Percentiles rank a stretch among this genome's conserved stretches.
Conservation (phyloP, 73 alveolate genomes). For the Paraurostyla sp. region DNA sequence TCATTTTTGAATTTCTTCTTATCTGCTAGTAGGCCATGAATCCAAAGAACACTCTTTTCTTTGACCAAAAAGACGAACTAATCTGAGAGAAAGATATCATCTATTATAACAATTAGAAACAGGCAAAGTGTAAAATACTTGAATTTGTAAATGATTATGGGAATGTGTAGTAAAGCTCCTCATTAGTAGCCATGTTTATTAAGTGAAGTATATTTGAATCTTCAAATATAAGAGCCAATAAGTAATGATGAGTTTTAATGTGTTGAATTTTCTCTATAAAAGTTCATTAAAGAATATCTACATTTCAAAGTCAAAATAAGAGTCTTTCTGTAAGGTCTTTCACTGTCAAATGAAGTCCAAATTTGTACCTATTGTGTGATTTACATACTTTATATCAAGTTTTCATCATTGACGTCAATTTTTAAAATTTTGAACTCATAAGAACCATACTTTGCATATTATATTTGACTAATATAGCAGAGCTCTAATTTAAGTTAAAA, state of each 20-base stretch:
- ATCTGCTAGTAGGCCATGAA: background rate
- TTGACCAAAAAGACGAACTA: background rate
- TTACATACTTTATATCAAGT: background rate
- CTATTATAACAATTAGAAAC: background rate
- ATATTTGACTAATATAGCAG: background rate
- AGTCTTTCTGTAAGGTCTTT: slow-evolving; percentile 18
- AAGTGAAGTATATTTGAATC: background rate
- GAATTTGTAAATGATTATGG: slow-evolving; percentile 15
- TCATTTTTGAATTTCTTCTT: background rate
- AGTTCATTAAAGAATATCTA: background rate
- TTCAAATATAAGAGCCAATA: background rate
- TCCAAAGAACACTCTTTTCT: slow-evolving; percentile 4
- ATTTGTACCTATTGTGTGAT: background rate
- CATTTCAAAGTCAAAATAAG: background rate
- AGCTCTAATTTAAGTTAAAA: background rate
- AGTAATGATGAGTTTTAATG: background rate
- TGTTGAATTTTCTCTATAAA: background rate
- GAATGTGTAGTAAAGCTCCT: background rate
- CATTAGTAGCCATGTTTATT: slow-evolving; percentile 21
- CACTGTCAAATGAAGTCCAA: slow-evolving; percentile 13
- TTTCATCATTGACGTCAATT: background rate
- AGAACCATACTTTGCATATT: slow-evolving; percentile 1
- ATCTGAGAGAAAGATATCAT: slow-evolving; percentile 1
- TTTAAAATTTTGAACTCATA: background rate
- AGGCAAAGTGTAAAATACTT: background rate